phyloP scores from a whole-genome alignment of 164 flowering plant species.

The Berberis thunbergii region DNA sequence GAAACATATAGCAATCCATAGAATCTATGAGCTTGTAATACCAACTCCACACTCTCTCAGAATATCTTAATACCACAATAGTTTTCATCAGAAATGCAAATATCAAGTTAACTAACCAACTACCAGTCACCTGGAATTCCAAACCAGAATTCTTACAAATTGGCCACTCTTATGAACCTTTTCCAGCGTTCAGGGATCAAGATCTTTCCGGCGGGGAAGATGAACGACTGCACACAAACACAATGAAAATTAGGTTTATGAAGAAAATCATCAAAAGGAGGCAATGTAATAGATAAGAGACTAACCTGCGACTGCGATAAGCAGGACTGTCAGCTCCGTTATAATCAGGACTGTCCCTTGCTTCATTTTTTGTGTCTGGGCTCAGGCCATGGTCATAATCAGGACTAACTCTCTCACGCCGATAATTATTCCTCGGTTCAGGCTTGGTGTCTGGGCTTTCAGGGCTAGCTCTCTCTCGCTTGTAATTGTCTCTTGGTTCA shows the following conservation, averaged over 20 bases:
- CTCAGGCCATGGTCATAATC: conserved; percentile 5
- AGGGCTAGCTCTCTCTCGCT: conserved; percentile 25
- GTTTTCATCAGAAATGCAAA: no score
- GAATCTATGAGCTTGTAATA: no score
- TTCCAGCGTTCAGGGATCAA: neutral
- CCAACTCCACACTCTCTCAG: no score
- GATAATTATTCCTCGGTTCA: neutral
- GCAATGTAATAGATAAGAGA: no score
- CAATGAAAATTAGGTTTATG: neutral
- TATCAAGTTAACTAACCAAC: no score
- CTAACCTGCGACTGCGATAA: conserved; percentile 12
- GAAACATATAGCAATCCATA: no score
- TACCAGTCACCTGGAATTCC: no score
- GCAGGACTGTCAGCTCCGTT: neutral
- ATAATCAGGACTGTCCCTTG: conserved; percentile 1
- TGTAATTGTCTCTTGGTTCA: neutral
- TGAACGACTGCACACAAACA: conserved; percentile 12
- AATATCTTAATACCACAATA: no score
- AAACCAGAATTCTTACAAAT: neutral
- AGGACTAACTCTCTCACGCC: conserved; percentile 6
- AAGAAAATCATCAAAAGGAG: neutral
- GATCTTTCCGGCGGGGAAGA: conserved; percentile 13
- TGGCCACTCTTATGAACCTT: neutral
- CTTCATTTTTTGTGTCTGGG: conserved; percentile 2
- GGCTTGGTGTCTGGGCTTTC: conserved; percentile 5